These are phyloP conservation scores for Metschnikowia matae DNA, from an alignment of 805 yeast species.

Conservation along the genomic window DNA sequence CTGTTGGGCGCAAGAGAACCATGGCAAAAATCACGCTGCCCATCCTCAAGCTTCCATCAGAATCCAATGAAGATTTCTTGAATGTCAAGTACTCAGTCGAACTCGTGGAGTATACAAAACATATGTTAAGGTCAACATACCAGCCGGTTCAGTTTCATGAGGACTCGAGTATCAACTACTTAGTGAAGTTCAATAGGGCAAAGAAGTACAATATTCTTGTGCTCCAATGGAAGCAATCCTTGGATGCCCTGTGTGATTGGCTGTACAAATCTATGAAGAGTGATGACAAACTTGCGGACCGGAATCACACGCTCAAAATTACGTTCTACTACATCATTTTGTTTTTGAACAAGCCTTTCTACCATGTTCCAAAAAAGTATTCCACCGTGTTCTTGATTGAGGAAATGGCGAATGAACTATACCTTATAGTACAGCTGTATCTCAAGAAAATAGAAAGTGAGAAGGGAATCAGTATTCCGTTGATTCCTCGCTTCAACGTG, in stretches of 20 bases:
- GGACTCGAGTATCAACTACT: slow-evolving; percentile 17
- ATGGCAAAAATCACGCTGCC: slow-evolving; percentile 9
- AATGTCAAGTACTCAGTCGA: slow-evolving; percentile 14
- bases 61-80: slow-evolving; percentile 10
- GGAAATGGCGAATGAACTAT: slow-evolving; percentile 17
- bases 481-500: not conserved
- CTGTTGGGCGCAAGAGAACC: slow-evolving; percentile 13
- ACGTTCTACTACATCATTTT: slow-evolving; percentile 15
- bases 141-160: slow-evolving; percentile 15
- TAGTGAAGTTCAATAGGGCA: slow-evolving; percentile 17
- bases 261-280: slow-evolving; percentile 13
- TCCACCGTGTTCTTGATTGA: slow-evolving; percentile 16
- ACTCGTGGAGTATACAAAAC: slow-evolving; percentile 14
- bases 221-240: slow-evolving; percentile 15
- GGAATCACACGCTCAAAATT: slow-evolving; percentile 16
- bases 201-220: slow-evolving; percentile 16
- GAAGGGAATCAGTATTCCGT: not conserved
- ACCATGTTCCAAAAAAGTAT: slow-evolving; percentile 18
- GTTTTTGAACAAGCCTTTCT: slow-evolving; percentile 18
- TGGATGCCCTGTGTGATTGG: slow-evolving; percentile 15
- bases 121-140: slow-evolving; percentile 16
- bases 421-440: slow-evolving; percentile 11
- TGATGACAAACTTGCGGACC: slow-evolving; percentile 10
- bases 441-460: slow-evolving; percentile 10
- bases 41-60: slow-evolving; percentile 12